Evolutionary conservation across 257 asterid species (phyloP).

Genomic region (Solanum clarkiae): DNA sequence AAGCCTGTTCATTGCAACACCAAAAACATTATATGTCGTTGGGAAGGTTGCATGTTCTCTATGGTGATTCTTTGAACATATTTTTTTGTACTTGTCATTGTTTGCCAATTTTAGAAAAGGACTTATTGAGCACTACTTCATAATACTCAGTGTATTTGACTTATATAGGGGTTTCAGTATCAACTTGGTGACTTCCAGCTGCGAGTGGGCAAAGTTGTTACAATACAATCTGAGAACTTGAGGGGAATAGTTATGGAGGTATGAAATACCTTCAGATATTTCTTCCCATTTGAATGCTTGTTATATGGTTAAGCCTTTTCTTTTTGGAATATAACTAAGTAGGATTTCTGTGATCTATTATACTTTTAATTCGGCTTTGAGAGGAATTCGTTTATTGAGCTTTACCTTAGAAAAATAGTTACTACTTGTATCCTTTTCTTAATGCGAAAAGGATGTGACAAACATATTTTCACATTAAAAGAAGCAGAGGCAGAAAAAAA

Average conservation of each 20-base stretch:
- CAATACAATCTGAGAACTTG: slow-evolving; percentile 62
- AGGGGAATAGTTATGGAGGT: slow-evolving; percentile 99
- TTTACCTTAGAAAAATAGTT: neutral
- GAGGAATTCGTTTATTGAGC: neutral
- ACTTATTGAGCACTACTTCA: neutral
- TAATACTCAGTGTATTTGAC: neutral
- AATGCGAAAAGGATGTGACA: neutral
- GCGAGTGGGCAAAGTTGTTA: slow-evolving; percentile 95
- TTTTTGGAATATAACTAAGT: neutral
- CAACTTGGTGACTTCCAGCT: slow-evolving; percentile 86
- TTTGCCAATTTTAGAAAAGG: neutral
- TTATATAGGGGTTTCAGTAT: slow-evolving; percentile 56
- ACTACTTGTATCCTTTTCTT: accelerated
- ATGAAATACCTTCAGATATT: neutral
- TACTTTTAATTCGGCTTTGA: neutral
- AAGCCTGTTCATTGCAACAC: neutral
- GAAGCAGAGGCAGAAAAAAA: neutral
- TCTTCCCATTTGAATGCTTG: neutral
- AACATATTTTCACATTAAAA: neutral
- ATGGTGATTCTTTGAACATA: neutral
- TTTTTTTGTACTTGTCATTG: neutral
- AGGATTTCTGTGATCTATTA: neutral
- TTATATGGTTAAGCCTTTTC: neutral
- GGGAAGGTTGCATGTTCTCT: neutral
- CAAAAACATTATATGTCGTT: neutral